phyloP scores from a whole-genome alignment of 2,329 filamentous ascomycete species.

The Arthrobotrys sphaeroides region DNA sequence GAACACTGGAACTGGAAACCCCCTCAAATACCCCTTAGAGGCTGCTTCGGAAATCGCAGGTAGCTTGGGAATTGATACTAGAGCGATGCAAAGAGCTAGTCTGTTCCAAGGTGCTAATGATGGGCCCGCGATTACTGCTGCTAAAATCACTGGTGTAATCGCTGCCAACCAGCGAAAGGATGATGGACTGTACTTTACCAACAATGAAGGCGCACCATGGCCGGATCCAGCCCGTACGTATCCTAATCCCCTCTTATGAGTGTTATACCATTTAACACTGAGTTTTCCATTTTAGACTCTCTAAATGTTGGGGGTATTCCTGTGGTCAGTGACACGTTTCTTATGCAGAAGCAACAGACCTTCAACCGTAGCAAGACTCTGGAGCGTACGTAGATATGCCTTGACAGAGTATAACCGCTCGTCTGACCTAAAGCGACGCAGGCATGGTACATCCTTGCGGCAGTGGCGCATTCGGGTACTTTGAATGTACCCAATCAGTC shows the following conservation, averaged over 20 bases:
- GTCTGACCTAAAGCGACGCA: neutral
- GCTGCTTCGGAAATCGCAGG: constrained; percentile 63
- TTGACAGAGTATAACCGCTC: neutral
- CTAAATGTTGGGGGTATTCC: constrained; percentile 68
- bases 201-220: constrained; percentile 67
- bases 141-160: constrained; percentile 65
- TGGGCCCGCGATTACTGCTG: constrained; percentile 66
- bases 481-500: constrained; percentile 62
- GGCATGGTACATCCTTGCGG: constrained; percentile 58
- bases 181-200: constrained; percentile 67
- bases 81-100: constrained; percentile 58
- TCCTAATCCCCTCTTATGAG: neutral
- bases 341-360: constrained; percentile 68
- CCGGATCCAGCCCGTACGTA: constrained; percentile 61
- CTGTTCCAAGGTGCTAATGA: constrained; percentile 64
- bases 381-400: constrained; percentile 59
- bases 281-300: constrained; percentile 61
- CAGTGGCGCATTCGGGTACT: constrained; percentile 64
- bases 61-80: constrained; percentile 61
- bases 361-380: constrained; percentile 69
- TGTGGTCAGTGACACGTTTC: constrained; percentile 65
- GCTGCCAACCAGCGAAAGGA: constrained; percentile 65
- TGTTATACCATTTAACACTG: constrained; percentile 51
- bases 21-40: constrained; percentile 61
- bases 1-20: constrained; percentile 26